Evolutionary conservation across 1,284 basidiomycete genomes (phyloP), one percentile per base, ranked within the genome.

Genomic region (Entoloma clypeatum): DNA sequence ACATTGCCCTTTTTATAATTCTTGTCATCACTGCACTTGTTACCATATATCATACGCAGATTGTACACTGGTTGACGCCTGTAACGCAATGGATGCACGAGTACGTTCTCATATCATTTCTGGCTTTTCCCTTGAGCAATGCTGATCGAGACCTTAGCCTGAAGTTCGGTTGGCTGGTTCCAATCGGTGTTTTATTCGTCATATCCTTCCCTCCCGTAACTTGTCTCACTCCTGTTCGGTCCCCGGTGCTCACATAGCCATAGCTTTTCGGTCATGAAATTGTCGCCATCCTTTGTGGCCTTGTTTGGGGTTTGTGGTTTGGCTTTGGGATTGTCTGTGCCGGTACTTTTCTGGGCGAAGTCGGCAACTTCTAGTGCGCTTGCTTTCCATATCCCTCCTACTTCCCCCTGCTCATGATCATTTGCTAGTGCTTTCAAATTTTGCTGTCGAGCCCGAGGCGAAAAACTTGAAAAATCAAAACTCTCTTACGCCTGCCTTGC

Each of bases 261-360:
- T 51, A 78, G 75, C 68, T 87, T 8, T 87, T 87, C 50, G 85
- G 85, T 4, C 83, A 86, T 49, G 86, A 89, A 65, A 82, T 88
- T 47, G 74, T 89, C 18, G 80, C 77, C 5, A 72, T 89, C 26
- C 64, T 89, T 7, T 82, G 79, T 53, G 86, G 86, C n/a, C 60
- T 88, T n/a, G 81, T 87, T 1, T 86, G 81, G 81, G 82, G 82
- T 5, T 62, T 86, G 2, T 74, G 81, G 67, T 52, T 72, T 14
- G 81, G 81, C 3, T 85, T 85, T 49, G 81, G 58, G 3, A 84
- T 85, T 48, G 77, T 82, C 6, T 73, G 74, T 9, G 77, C 74
- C 13, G 81, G 82, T 1, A 85, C 81, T 0, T 77, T 84, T 56
- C 29, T 83, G 3, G 80, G 80, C 24, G 79, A 85, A 65, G 63